These are phyloP conservation scores for Pisolithus tinctorius DNA, from an alignment of 768 basidiomycete genomes.

Conservation along the genomic window DNA sequence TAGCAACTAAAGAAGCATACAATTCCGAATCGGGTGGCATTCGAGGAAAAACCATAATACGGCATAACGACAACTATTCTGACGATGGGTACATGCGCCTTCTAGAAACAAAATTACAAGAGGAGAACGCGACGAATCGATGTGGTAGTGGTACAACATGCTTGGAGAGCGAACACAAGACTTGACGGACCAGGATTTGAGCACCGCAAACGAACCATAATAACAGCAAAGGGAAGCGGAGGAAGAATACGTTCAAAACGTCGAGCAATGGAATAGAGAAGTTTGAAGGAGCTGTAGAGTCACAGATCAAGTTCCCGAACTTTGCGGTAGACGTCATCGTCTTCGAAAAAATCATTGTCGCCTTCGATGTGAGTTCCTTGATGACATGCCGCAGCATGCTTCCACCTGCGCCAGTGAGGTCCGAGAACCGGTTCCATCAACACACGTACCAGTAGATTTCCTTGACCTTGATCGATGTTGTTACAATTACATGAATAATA, in stretches of 20 bases:
- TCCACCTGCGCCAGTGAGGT: constrained; percentile 49
- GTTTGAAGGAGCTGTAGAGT: background rate
- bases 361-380: constrained; percentile 47
- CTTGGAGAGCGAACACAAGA: no score
- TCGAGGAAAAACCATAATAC: no score
- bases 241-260: background rate
- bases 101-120: no score
- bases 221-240: background rate
- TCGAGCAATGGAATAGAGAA: background rate
- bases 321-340: constrained; percentile 39
- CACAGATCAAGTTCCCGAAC: constrained; percentile 12
- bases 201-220: no score
- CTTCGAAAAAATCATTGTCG: constrained; percentile 51
- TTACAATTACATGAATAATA: background rate
- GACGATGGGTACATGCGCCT: no score
- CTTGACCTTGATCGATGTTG: constrained; percentile 43
- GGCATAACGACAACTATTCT: no score
- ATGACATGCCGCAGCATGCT: constrained; percentile 78
- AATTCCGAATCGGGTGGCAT: no score
- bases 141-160: no score
- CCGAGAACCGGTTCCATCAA: background rate
- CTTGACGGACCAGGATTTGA: no score
- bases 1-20: no score
- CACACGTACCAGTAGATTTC: constrained; percentile 68
- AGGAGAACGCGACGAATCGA: no score